phyloP scores from a whole-genome alignment of 805 yeast species.

The Cyberlindnera euphorbiiphila region DNA sequence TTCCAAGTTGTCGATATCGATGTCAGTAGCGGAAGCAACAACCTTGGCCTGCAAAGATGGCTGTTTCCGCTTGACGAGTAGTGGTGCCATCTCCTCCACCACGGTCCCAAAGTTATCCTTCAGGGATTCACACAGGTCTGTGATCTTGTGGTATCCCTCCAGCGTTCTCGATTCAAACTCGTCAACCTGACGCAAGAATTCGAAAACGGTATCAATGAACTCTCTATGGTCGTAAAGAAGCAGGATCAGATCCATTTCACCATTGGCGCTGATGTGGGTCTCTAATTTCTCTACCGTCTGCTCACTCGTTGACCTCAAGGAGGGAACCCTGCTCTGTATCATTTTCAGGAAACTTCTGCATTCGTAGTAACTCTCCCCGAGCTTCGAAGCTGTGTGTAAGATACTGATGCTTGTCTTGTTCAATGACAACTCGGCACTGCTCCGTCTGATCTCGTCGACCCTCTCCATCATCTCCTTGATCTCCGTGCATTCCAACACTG shows the following conservation, averaged over 20 bases:
- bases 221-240: background rate
- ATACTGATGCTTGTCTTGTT: no score
- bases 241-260: slow-evolving; percentile 4
- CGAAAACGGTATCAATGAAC: slow-evolving; percentile 3
- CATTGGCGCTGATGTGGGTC: slow-evolving; percentile 1
- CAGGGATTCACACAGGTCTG: background rate
- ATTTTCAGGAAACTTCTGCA: background rate
- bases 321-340: background rate
- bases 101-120: background rate
- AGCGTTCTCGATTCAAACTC: slow-evolving; percentile 2
- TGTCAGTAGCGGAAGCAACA: no score
- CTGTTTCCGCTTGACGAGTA: background rate
- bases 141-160: background rate
- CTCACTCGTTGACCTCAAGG: background rate
- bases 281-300: slow-evolving; percentile 2
- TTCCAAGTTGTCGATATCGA: no score
- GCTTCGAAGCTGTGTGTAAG: no score
- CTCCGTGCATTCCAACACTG: background rate
- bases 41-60: no score
- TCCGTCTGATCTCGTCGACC: background rate
- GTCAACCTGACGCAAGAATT: slow-evolving; percentile 7
- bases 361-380: background rate
- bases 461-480: background rate
- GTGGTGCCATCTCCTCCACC: background rate
- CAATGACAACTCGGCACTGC: no score